A percentile compares a stretch with the other conserved stretches of the same genome.
These are phyloP conservation scores for Jaapia argillacea DNA, from an alignment of 768 basidiomycete genomes.

Conservation along the genomic window DNA sequence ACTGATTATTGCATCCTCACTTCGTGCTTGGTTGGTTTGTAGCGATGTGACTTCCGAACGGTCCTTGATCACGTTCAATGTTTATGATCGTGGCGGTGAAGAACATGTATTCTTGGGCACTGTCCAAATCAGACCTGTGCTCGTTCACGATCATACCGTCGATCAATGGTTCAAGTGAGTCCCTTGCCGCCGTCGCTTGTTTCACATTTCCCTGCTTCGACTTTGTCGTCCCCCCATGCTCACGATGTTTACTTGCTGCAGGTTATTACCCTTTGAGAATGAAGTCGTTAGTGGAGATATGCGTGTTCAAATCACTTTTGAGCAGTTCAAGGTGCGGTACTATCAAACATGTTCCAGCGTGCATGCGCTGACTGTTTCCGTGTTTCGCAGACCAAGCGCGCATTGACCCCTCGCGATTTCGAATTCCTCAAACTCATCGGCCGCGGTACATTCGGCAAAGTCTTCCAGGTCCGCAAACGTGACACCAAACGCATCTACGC, in stretches of 20 bases:
- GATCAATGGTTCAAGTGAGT: conserved; percentile 97
- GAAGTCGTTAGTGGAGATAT: conserved; percentile 89
- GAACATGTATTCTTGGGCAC: conserved; percentile 88
- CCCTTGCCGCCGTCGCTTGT: not conserved
- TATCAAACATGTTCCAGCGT: conserved; percentile 1
- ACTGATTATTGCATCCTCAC: not conserved
- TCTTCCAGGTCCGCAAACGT: conserved; percentile 97
- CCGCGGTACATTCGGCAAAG: conserved; percentile 94
- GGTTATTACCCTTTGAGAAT: conserved; percentile 65
- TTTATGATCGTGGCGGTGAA: conserved; percentile 80
- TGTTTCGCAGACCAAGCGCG: conserved; percentile 57
- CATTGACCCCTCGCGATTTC: conserved; percentile 90
- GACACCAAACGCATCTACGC: conserved; percentile 99
- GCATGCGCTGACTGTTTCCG: not conserved
- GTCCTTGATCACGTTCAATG: conserved; percentile 75
- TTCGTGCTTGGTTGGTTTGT: conserved; percentile 12
- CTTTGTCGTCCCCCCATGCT: not conserved
- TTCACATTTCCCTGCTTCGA: not conserved
- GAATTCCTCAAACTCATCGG: conserved; percentile 99
- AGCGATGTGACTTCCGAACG: conserved; percentile 92
- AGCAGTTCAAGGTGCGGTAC: conserved; percentile 71
- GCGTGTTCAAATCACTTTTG: conserved; percentile 89
- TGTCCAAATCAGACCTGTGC: conserved; percentile 82
- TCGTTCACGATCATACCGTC: conserved; percentile 89
- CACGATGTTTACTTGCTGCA: conserved; percentile 17